Percentiles rank a stretch among this genome's conserved stretches.
Conservation (phyloP, 257 asterid genomes). For the Solanum arcanum region DNA sequence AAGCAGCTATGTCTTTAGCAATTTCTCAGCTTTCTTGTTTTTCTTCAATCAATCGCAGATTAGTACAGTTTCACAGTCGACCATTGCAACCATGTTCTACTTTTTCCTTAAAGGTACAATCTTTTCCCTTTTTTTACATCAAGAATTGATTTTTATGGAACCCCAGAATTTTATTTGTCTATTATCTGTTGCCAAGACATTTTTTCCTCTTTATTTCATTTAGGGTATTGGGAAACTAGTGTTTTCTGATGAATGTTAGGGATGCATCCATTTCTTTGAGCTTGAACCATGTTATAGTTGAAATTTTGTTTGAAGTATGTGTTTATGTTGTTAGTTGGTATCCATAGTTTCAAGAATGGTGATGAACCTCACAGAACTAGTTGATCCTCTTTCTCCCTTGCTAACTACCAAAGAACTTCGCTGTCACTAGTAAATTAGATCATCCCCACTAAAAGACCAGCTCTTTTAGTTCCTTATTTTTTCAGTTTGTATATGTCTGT, state of each 20-base stretch:
- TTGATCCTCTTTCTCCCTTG: background rate
- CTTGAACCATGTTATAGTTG: background rate
- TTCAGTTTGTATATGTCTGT: background rate
- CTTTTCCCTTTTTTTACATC: background rate
- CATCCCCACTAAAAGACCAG: background rate
- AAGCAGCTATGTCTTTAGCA: slow-evolving; percentile 17
- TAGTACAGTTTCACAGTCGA: slow-evolving; percentile 2
- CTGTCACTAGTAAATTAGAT: background rate
- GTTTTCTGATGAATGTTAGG: background rate
- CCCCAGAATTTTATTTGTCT: background rate
- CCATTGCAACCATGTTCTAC: slow-evolving; percentile 1
- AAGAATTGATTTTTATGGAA: background rate
- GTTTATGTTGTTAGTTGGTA: background rate
- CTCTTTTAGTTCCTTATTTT: background rate
- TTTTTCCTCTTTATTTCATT: background rate
- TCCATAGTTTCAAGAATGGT: background rate
- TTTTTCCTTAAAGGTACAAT: slow-evolving; percentile 12
- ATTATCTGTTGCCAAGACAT: background rate
- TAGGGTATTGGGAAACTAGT: background rate
- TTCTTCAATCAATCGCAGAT: slow-evolving; percentile 10
- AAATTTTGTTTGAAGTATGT: background rate
- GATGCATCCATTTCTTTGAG: background rate
- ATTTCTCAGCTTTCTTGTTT: slow-evolving; percentile 24
- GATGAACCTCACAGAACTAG: background rate
- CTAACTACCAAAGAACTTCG: background rate